Base-by-base conservation (phyloP, 169 alveolate species). In the Cryptosporidium sp. region DNA sequence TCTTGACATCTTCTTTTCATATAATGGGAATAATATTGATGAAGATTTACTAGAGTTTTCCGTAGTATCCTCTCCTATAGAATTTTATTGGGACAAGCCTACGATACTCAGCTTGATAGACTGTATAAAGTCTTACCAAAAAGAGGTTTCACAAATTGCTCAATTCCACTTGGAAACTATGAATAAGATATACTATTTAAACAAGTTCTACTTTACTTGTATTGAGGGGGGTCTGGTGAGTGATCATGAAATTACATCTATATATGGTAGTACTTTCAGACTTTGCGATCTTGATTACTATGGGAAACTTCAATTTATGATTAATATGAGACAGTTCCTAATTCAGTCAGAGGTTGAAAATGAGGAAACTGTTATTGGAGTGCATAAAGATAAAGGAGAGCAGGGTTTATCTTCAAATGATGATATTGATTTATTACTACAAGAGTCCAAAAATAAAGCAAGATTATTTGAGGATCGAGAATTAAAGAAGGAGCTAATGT, bases 51-150 rank as follows among this genome's bases (percentile, higher is more conserved):
- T 80, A 6, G 55, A 80, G 8, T 18, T 80, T 43, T 80, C 89
- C 18, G 39, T 80, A 26, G 50, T 80, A 1, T 59, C 89, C 0
- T 80, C 89, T 33, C 89, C 89, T 4, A 80, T 80, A 2, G 89
- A 80, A 33, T 31, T 80, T 39, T 80, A 80, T 23, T 80, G 89
- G 89, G 89, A 80, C 51, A 80, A 80, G 41, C 89, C 89, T 18
- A 80, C 89, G 3, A 80, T 80, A 18, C 26, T 62, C 14, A 59
- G 50, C 14, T 33, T 80, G 29, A 62, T 80, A n/a, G 73, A 35
- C 9, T 80, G 89, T 43, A 10, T 80, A 3, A 59, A 80, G 26
- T 59, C 62, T 26, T 80, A 62, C 29, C 73, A 80, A 48, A 59
- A 41, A 43, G 69, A 35, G 12, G 75, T 62, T 29, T 41, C 55